Percentiles rank a stretch among this genome's conserved stretches.
phyloP scores from a whole-genome alignment of 306 rosid species.

The Lathyrus sativus region DNA sequence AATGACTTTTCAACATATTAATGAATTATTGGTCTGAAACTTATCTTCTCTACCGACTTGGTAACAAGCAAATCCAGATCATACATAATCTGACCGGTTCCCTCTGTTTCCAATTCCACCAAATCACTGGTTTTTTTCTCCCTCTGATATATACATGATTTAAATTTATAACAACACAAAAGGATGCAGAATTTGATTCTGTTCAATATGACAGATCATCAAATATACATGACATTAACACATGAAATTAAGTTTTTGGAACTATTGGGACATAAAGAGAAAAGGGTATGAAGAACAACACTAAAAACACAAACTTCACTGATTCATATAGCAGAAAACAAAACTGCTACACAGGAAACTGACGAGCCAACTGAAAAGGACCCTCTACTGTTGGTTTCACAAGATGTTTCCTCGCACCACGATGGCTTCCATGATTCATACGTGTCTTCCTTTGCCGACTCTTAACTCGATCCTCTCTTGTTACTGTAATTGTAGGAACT shows the following conservation, averaged over 20 bases:
- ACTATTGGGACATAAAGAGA: background rate
- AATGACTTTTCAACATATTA: constrained; percentile 32
- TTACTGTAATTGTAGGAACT: constrained; percentile 18
- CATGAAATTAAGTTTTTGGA: constrained; percentile 13
- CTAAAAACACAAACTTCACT: constrained; percentile 27
- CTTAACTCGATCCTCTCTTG: constrained; percentile 11
- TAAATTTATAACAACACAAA: background rate
- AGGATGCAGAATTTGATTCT: constrained; percentile 10
- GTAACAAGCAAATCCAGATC: constrained; percentile 31
- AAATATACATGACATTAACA: constrained; percentile 11
- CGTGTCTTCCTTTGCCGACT: constrained; percentile 51
- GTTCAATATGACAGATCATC: constrained; percentile 23
- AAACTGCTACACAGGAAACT: constrained; percentile 49
- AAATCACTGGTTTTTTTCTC: constrained; percentile 13
- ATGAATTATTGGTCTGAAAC: constrained; percentile 30
- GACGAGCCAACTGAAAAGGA: constrained; percentile 53
- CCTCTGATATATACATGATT: background rate
- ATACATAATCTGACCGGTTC: background rate
- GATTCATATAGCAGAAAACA: constrained; percentile 8
- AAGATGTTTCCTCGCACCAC: constrained; percentile 63
- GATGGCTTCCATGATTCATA: constrained; percentile 77
- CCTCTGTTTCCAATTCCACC: background rate
- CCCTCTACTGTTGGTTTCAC: constrained; percentile 50
- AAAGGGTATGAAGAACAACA: constrained; percentile 5
- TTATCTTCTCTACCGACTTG: background rate